Base-by-base conservation (phyloP, 116 monocot species). In the Dioscorea cayenensis region DNA sequence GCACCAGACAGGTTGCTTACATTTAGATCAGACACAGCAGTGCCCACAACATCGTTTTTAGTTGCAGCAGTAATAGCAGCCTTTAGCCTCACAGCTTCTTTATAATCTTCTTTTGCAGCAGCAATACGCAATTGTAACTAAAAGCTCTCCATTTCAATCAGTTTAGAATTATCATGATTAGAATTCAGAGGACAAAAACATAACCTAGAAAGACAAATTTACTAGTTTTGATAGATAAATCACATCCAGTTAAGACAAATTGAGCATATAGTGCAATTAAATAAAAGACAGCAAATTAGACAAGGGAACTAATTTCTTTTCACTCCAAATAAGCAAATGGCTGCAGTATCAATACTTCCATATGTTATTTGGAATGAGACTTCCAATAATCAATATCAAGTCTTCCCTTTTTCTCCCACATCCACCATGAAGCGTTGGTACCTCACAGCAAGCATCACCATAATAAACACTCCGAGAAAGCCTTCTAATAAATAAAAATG, bases 71-170 rank as follows among this genome's bases (percentile, higher is more conserved):
- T 74, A 83, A 97, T 85, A 36, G 84, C 88, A 62, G 82, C 59
- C 81, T 93, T 93, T 63, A 97, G 80, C 80, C 86, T 86, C 28
- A 75, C 83, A 72, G 97, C 97, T 73, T 87, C 85, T 60, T 81
- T 77, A 72, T 84, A 97, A 66, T 93, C 93, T 73, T 97, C 97
- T 85, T 61, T 83, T 67, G 67, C 28, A 81, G 90, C 67, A 78
- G 90, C 90, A 51, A 84, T 71, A 14, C 58, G 62, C 38, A 97
- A 83, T 76, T 89, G 93, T 75, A 85, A 75, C 93, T 97, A 81
- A 79, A 80, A 36, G 19, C 3, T 16, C 55, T 55, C 55, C 13
- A 18, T 18, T 55, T 55, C 19, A n/a, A 55, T 11, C 10, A 55
- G 5, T n/a, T 16, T n/a, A 5, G 17, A 55, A 18, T 16, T 1